A percentile compares a stretch with the other conserved stretches of the same genome.
phyloP scores from a whole-genome alignment of 2,329 filamentous ascomycete species.

The Zymoseptoria brevis region DNA sequence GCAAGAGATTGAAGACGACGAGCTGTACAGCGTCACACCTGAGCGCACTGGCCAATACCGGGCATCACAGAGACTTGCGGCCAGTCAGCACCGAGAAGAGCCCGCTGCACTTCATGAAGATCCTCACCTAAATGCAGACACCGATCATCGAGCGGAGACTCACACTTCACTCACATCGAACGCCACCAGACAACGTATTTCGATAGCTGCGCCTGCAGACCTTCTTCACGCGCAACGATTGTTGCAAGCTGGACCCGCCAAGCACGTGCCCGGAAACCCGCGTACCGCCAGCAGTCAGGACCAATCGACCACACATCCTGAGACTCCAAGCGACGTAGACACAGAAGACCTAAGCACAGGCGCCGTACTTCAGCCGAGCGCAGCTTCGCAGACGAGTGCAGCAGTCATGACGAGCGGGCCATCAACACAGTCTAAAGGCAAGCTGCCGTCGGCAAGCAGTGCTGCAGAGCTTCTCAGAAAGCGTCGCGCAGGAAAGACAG shows the following conservation, averaged over 20 bases:
- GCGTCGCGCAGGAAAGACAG: neutral
- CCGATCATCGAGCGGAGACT: neutral
- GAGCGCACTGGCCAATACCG: conserved; percentile 3
- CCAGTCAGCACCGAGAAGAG: neutral
- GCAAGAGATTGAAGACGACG: neutral
- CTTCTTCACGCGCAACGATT: neutral
- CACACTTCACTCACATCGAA: neutral
- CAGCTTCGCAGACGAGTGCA: conserved; percentile 4
- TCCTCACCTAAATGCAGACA: neutral
- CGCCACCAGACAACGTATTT: neutral
- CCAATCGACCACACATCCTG: neutral
- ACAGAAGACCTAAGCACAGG: neutral
- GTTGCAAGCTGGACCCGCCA: neutral
- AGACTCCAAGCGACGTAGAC: neutral
- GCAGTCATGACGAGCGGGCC: neutral
- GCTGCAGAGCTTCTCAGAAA: neutral
- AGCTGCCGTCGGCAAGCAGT: neutral
- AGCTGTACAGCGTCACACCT: conserved; percentile 16
- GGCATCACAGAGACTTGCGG: neutral
- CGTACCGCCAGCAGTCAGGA: neutral
- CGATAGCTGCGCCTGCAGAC: neutral
- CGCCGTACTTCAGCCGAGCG: neutral
- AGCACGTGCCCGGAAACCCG: neutral
- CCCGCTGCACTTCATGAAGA: neutral
- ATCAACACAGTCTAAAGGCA: neutral